phyloP scores from a whole-genome alignment of 2,329 filamentous ascomycete species.

The Fusarium chaquense region DNA sequence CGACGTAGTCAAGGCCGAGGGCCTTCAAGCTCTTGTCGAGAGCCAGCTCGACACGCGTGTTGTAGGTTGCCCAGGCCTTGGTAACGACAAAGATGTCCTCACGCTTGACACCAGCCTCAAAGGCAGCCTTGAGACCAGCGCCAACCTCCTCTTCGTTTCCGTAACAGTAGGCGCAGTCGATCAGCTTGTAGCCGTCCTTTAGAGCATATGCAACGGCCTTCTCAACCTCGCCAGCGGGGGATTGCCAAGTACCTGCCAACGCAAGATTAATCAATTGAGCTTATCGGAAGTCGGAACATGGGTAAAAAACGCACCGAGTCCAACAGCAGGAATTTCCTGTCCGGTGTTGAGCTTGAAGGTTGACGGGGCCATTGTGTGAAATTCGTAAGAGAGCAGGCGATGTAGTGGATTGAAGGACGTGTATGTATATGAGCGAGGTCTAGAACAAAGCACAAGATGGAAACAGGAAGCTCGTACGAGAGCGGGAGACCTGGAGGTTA shows the following conservation, averaged over 20 bases:
- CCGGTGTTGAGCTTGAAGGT: conserved; percentile 75
- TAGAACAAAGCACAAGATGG: conserved; percentile 20
- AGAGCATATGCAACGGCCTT: conserved; percentile 70
- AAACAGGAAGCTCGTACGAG: not conserved
- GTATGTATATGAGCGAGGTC: conserved; percentile 10
- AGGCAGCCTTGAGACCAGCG: conserved; percentile 78
- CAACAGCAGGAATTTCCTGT: conserved; percentile 71
- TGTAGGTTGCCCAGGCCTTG: conserved; percentile 88
- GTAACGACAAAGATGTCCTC: conserved; percentile 86
- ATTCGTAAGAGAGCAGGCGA: conserved; percentile 9
- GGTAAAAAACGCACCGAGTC: conserved; percentile 63
- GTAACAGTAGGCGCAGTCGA: conserved; percentile 82
- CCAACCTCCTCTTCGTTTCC: conserved; percentile 88
- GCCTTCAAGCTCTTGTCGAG: conserved; percentile 79
- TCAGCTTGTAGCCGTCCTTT: conserved; percentile 67
- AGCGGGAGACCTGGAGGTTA: conserved; percentile 33
- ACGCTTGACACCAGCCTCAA: conserved; percentile 77
- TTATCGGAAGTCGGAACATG: not conserved
- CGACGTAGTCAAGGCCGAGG: conserved; percentile 83
- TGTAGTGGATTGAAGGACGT: not conserved
- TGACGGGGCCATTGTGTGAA: conserved; percentile 62
- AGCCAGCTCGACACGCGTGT: conserved; percentile 74
- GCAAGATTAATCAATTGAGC: conserved; percentile 21
- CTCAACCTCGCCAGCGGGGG: conserved; percentile 68
- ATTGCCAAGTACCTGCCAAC: conserved; percentile 73